A percentile compares a stretch with the other conserved stretches of the same genome.
These are phyloP conservation scores for Apiospora phragmitis DNA, from an alignment of 2,329 filamentous ascomycete species.

Conservation along the genomic window DNA sequence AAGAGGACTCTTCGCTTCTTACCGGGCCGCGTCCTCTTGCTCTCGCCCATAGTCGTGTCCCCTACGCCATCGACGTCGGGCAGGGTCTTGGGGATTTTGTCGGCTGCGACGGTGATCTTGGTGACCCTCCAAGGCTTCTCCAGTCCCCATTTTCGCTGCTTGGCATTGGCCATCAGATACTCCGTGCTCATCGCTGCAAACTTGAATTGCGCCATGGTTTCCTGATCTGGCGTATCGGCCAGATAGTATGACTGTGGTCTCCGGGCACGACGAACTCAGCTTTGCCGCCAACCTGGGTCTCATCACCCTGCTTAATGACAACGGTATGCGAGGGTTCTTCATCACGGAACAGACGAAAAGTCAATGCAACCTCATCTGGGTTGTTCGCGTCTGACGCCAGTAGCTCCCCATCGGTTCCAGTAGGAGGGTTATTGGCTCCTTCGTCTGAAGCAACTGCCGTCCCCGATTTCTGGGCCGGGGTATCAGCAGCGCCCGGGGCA, in stretches of 20 bases:
- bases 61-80: not conserved
- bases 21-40: conserved; percentile 46
- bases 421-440: not conserved
- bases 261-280: conserved; percentile 41
- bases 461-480: conserved; percentile 1
- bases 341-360: conserved; percentile 59
- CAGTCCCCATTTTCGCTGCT: conserved; percentile 52
- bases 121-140: conserved; percentile 62
- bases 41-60: conserved; percentile 15
- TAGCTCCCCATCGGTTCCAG: conserved; percentile 14
- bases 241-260: conserved; percentile 52
- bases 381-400: conserved; percentile 21
- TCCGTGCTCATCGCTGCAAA: conserved; percentile 52
- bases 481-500: not conserved
- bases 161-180: conserved; percentile 48
- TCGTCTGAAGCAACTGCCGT: conserved; percentile 2
- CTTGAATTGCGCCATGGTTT: conserved; percentile 40
- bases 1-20: conserved; percentile 60
- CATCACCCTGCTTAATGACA: conserved; percentile 45
- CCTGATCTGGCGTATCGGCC: conserved; percentile 37
- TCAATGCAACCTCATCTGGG: conserved; percentile 45
- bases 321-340: conserved; percentile 48
- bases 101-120: conserved; percentile 39
- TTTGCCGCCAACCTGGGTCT: conserved; percentile 34
- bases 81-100: conserved; percentile 15